phyloP scores from a whole-genome alignment of 768 basidiomycete species.

The Trametes cinnabarina region DNA sequence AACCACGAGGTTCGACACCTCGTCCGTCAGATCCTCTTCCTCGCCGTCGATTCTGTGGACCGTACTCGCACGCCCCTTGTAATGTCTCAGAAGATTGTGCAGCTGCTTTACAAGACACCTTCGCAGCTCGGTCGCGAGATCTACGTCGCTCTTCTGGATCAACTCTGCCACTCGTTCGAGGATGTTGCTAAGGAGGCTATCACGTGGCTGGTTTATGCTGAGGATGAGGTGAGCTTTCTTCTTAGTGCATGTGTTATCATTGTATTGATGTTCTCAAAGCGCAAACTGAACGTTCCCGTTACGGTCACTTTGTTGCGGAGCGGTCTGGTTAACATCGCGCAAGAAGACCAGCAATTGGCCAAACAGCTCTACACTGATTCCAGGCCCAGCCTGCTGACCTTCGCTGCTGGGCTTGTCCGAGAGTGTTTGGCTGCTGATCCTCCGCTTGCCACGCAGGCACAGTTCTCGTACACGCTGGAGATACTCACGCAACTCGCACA shows the following conservation, averaged over 20 bases:
- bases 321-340: slow-evolving; percentile 68
- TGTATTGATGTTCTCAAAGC: slow-evolving; percentile 45
- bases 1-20: slow-evolving; percentile 86
- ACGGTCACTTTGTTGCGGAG: slow-evolving; percentile 86
- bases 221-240: slow-evolving; percentile 72
- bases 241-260: slow-evolving; percentile 1
- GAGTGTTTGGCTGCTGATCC: slow-evolving; percentile 83
- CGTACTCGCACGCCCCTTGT: slow-evolving; percentile 83
- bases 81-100: slow-evolving; percentile 97
- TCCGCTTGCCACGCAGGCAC: slow-evolving; percentile 74
- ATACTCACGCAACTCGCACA: slow-evolving; percentile 73
- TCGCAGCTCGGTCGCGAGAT: slow-evolving; percentile 88
- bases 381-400: slow-evolving; percentile 73
- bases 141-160: slow-evolving; percentile 85
- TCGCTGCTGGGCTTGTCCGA: slow-evolving; percentile 78
- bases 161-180: slow-evolving; percentile 83
- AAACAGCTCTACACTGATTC: slow-evolving; percentile 80
- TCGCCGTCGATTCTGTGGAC: slow-evolving; percentile 78
- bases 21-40: slow-evolving; percentile 75
- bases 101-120: slow-evolving; percentile 86
- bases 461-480: slow-evolving; percentile 79
- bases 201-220: slow-evolving; percentile 93
- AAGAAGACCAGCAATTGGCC: slow-evolving; percentile 89
- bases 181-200: slow-evolving; percentile 97
- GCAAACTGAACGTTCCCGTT: slow-evolving; percentile 94